phyloP scores from a whole-genome alignment of 331 rosid genomes.

The Ulmus americana region DNA sequence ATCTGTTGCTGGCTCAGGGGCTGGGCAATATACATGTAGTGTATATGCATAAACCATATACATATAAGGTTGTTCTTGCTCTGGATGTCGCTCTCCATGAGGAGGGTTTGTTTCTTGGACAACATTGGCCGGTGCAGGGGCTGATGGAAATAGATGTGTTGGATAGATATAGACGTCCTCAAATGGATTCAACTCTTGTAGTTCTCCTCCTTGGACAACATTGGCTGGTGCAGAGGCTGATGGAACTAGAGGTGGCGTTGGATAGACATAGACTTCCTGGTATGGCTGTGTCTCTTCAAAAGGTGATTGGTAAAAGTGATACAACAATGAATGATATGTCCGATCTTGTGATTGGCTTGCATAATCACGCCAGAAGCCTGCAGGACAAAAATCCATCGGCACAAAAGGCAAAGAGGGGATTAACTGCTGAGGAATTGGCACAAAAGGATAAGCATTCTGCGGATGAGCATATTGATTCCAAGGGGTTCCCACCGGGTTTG shows the following conservation, averaged over 20 bases:
- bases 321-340: conserved; percentile 8
- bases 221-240: conserved; percentile 22
- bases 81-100: conserved; percentile 1
- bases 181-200: too few species aligned
- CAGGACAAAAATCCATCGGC: too few species aligned
- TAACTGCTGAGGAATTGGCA: too few species aligned
- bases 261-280: conserved; percentile 14
- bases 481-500: too few species aligned
- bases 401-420: too few species aligned
- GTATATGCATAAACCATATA: too few species aligned
- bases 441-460: too few species aligned
- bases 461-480: too few species aligned
- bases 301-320: conserved; percentile 35
- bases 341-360: conserved; percentile 27
- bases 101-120: conserved; percentile 18
- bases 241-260: conserved; percentile 21
- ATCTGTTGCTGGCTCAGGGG: too few species aligned
- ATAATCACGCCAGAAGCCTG: neutral
- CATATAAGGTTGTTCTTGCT: too few species aligned
- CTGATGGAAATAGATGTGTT: conserved; percentile 24
- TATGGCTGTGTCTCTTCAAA: conserved; percentile 30
- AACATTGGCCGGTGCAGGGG: conserved; percentile 18
- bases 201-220: conserved; percentile 8
- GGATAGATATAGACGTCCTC: neutral
- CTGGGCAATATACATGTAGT: too few species aligned